Conservation (phyloP, 768 basidiomycete species). For the Dioszegia hungarica region DNA sequence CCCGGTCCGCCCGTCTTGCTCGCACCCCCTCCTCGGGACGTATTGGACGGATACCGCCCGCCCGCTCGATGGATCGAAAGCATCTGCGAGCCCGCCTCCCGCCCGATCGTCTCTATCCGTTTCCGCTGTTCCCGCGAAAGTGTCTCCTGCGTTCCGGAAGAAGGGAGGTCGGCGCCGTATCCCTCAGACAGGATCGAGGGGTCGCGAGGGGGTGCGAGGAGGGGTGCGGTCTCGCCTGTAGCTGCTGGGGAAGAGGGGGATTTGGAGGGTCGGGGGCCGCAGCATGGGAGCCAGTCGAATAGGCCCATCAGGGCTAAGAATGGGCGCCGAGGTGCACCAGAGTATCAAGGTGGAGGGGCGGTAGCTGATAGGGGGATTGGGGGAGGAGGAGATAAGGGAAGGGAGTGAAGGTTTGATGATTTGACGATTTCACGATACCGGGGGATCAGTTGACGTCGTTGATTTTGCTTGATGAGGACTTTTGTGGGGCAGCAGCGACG, state of each 20-base stretch:
- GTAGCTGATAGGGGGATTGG: neutral
- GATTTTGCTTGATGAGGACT: too few relatives aligned
- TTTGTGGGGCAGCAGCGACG: too few relatives aligned
- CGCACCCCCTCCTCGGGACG: too few relatives aligned
- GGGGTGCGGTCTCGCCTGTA: neutral
- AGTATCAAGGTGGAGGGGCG: neutral
- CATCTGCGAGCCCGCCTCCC: slow-evolving; percentile 1
- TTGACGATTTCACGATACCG: too few relatives aligned
- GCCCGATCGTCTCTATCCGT: neutral
- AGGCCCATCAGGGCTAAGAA: neutral
- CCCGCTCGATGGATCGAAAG: neutral
- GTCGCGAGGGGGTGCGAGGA: slow-evolving; percentile 1
- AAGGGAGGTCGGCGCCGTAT: neutral
- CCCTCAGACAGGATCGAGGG: slow-evolving; percentile 2
- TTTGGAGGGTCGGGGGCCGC: neutral
- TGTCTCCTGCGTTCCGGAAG: neutral
- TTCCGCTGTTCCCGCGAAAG: neutral
- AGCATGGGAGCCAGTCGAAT: slow-evolving; percentile 6
- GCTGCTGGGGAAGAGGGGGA: neutral
- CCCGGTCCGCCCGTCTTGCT: neutral
- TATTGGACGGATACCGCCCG: neutral
- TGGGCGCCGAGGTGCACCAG: neutral
- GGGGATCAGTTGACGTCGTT: too few relatives aligned
- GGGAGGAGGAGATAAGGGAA: too few relatives aligned
- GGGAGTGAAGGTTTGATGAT: too few relatives aligned